phyloP scores from a whole-genome alignment of 768 basidiomycete genomes.

The Amanita rimosa region DNA sequence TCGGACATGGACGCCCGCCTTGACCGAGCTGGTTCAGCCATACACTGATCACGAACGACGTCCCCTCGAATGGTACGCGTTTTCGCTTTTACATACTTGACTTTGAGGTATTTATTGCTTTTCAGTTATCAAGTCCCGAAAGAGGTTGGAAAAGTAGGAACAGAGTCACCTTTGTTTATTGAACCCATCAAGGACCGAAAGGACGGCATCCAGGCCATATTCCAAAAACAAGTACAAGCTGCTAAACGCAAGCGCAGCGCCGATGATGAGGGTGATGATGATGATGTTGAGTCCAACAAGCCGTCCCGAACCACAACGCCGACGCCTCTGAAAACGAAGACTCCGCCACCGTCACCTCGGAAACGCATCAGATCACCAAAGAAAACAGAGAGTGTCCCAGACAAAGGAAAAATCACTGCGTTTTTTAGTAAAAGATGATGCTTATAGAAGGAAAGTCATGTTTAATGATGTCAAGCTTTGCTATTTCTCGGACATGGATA shows the following conservation, averaged over 20 bases:
- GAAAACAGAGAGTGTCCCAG: constrained; percentile 1
- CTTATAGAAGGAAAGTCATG: too few species aligned
- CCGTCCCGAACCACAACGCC: neutral
- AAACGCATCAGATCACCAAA: neutral
- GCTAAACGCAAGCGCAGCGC: constrained; percentile 2
- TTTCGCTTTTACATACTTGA: too few species aligned
- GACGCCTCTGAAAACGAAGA: neutral
- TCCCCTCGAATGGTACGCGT: too few species aligned
- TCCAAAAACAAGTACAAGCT: constrained; percentile 42
- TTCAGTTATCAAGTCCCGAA: constrained; percentile 76
- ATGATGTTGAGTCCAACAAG: too few species aligned
- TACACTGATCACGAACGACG: constrained; percentile 34
- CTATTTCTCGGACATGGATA: too few species aligned
- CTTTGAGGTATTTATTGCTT: neutral
- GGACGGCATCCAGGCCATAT: constrained; percentile 82
- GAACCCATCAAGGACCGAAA: constrained; percentile 68
- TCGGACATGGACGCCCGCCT: constrained; percentile 48
- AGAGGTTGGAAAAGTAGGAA: constrained; percentile 87
- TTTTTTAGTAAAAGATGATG: too few species aligned
- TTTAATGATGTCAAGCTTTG: too few species aligned
- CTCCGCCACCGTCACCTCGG: too few species aligned
- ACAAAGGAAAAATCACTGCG: constrained; percentile 4
- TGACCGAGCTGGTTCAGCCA: constrained; percentile 50
- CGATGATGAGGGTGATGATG: neutral
- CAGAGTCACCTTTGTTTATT: constrained; percentile 72